Percentiles rank a stretch among this genome's conserved stretches.
Conservation (phyloP, 2,329 filamentous ascomycete species). For the Dactylellina parvicollis region DNA sequence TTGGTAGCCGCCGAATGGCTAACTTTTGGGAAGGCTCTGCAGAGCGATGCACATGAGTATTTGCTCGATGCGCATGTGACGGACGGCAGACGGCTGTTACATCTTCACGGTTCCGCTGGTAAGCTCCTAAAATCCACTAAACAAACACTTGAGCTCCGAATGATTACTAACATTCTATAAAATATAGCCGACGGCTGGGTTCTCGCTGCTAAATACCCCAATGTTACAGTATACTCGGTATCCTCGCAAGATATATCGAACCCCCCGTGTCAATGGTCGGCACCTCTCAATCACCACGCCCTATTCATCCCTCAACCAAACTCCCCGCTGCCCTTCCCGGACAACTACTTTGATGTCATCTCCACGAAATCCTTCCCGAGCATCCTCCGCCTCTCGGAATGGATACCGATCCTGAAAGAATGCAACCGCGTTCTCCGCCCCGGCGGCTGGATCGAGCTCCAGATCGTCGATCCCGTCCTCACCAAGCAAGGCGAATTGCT, state of each 20-base stretch:
- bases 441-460: constrained; percentile 54
- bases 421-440: constrained; percentile 53
- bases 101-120: constrained; percentile 52
- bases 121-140: constrained; percentile 9
- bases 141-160: not conserved
- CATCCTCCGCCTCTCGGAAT: constrained; percentile 46
- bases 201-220: constrained; percentile 55
- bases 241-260: constrained; percentile 50
- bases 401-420: constrained; percentile 47
- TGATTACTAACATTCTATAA: constrained; percentile 24
- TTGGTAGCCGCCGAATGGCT: constrained; percentile 53
- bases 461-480: constrained; percentile 51
- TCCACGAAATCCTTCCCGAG: constrained; percentile 49
- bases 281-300: constrained; percentile 53
- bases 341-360: constrained; percentile 54
- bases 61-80: constrained; percentile 39
- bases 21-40: constrained; percentile 52
- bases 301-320: constrained; percentile 46
- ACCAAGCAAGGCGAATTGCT: constrained; percentile 53
- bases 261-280: constrained; percentile 52
- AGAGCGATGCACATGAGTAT: constrained; percentile 53
- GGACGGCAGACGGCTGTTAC: constrained; percentile 43
- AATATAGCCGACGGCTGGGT: constrained; percentile 54
- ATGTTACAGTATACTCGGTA: constrained; percentile 52
- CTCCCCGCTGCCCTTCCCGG: constrained; percentile 52